phyloP scores from a whole-genome alignment of 163 green algal genomes.

The Chlamydomonas reinhardtii region DNA sequence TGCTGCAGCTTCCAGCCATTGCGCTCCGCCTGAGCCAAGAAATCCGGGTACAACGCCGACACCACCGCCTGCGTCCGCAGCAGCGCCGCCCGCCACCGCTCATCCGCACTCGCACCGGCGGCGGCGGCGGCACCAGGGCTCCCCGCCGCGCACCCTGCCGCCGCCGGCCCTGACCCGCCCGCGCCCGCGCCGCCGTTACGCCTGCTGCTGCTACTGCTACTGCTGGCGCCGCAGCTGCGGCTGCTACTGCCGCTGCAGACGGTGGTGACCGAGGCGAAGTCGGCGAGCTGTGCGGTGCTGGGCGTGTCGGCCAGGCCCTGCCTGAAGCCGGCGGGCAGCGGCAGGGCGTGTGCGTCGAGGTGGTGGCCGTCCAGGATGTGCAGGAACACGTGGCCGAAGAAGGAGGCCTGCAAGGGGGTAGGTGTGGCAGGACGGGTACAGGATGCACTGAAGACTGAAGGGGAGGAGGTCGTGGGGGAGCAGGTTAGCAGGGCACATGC shows the following conservation, averaged over 20 bases:
- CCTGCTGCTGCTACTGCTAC: not conserved
- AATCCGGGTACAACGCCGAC: slow-evolving; percentile 58
- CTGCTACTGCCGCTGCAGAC: slow-evolving; percentile 17
- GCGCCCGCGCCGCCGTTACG: not conserved
- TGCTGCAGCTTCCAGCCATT: slow-evolving; percentile 77
- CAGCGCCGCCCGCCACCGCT: slow-evolving; percentile 43
- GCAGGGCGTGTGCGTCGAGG: not conserved
- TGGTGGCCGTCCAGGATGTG: slow-evolving; percentile 67
- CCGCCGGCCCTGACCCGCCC: not conserved
- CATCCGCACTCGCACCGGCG: not conserved
- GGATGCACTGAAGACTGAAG: no score
- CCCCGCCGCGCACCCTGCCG: no score
- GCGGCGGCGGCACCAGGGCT: not conserved
- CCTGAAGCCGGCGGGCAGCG: not conserved
- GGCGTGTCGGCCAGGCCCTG: no score
- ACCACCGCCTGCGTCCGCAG: slow-evolving; percentile 51
- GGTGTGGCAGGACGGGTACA: no score
- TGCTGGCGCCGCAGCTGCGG: slow-evolving; percentile 13
- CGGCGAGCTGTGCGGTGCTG: no score
- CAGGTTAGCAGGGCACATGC: no score
- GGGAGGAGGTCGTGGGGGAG: no score
- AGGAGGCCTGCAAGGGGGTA: slow-evolving; percentile 51
- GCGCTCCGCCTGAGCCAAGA: slow-evolving; percentile 54
- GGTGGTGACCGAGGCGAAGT: no score
- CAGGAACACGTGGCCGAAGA: slow-evolving; percentile 78